Evolutionary conservation across 495 filamentous ascomycete genomes (phyloP).

Genomic region (Aspergillus saccharolyticus): DNA sequence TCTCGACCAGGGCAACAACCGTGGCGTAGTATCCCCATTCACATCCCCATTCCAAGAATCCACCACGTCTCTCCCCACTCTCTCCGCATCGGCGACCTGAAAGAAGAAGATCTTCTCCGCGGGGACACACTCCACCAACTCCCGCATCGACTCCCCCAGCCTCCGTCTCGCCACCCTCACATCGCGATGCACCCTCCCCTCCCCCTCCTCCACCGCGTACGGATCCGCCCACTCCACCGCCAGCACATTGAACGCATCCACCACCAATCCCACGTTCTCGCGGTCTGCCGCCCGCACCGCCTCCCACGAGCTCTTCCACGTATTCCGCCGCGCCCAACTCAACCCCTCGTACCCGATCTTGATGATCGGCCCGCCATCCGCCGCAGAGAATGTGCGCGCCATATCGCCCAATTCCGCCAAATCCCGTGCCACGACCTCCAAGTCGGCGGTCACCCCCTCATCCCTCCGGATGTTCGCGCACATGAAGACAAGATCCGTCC

Average conservation of each 20-base stretch:
- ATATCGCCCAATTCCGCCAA: slow-evolving; percentile 30
- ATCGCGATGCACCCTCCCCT: slow-evolving; percentile 25
- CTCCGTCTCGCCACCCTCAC: slow-evolving; percentile 22
- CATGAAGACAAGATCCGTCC: slow-evolving; percentile 33
- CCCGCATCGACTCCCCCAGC: slow-evolving; percentile 30
- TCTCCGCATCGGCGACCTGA: slow-evolving; percentile 65
- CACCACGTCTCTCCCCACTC: slow-evolving; percentile 39
- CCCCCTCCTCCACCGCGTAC: slow-evolving; percentile 23
- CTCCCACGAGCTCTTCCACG: slow-evolving; percentile 57
- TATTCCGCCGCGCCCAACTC: slow-evolving; percentile 61
- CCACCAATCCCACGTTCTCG: slow-evolving; percentile 58
- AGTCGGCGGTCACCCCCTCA: slow-evolving; percentile 25
- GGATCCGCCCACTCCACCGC: slow-evolving; percentile 68
- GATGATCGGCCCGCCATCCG: slow-evolving; percentile 27
- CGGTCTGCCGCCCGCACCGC: slow-evolving; percentile 52
- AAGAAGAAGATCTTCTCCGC: slow-evolving; percentile 64
- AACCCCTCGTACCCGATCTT: slow-evolving; percentile 32
- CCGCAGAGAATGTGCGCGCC: slow-evolving; percentile 22
- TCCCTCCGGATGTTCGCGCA: slow-evolving; percentile 31
- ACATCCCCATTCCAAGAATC: slow-evolving; percentile 13
- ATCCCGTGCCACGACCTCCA: slow-evolving; percentile 26
- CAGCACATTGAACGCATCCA: slow-evolving; percentile 66
- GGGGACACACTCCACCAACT: slow-evolving; percentile 49
- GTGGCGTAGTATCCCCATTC: slow-evolving; percentile 20
- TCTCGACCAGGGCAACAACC: slow-evolving; percentile 31